Conservation (phyloP, 2,329 filamentous ascomycete genomes). For the Aspergillus thermomutatus region DNA sequence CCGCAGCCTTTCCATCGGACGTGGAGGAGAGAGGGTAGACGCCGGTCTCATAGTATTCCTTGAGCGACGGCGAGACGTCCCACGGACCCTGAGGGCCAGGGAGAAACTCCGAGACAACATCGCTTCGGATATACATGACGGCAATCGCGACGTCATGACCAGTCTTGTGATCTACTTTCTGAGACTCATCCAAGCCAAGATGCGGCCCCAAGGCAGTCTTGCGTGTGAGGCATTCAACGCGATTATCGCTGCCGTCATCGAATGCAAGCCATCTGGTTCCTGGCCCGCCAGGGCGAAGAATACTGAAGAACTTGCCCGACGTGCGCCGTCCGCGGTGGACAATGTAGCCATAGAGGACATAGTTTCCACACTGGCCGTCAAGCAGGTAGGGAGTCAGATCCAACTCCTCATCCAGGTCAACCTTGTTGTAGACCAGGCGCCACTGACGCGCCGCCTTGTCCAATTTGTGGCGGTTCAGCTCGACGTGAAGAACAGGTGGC, state of each 20-base stretch:
- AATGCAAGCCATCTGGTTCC: constrained; percentile 59
- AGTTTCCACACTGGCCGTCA: constrained; percentile 40
- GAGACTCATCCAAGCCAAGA: constrained; percentile 44
- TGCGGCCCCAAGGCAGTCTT: constrained; percentile 53
- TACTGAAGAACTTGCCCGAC: constrained; percentile 58
- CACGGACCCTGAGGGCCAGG: constrained; percentile 47
- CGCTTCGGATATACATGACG: constrained; percentile 54
- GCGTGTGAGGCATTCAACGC: constrained; percentile 55
- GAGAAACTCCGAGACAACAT: constrained; percentile 41
- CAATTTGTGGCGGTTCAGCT: constrained; percentile 57
- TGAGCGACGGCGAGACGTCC: constrained; percentile 42
- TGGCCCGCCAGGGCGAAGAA: constrained; percentile 56
- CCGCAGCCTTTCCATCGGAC: constrained; percentile 7
- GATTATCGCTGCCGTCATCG: constrained; percentile 53
- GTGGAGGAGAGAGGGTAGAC: constrained; percentile 14
- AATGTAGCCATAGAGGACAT: constrained; percentile 59
- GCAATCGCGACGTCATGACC: constrained; percentile 52
- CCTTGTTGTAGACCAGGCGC: constrained; percentile 54
- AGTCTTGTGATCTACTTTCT: constrained; percentile 41
- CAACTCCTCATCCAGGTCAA: constrained; percentile 55
- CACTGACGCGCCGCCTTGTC: constrained; percentile 54
- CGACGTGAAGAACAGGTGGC: constrained; percentile 52
- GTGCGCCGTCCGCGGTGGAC: constrained; percentile 58
- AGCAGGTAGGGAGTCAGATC: constrained; percentile 39
- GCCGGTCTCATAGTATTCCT: constrained; percentile 38